Base-by-base conservation (phyloP, 2,329 filamentous ascomycete genomes). In the Leptoxyphium fumago region DNA sequence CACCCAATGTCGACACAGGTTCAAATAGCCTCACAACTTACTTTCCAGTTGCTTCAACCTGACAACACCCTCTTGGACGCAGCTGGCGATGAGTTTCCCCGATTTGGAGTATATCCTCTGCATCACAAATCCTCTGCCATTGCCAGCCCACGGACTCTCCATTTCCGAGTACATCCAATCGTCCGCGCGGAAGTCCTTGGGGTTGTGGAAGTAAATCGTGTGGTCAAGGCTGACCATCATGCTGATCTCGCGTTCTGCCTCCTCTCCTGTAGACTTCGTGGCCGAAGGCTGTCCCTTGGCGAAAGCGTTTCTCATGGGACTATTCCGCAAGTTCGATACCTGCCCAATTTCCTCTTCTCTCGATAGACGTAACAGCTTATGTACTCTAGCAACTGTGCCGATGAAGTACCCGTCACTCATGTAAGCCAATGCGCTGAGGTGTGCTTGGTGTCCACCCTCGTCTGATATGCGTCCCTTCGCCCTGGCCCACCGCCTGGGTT, bases 331-430 rank as follows among this genome's bases (percentile, higher is more conserved):
- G 7, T 26, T 26, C 21, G 21, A 26, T 3, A 26, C 21, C 46
- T 75, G 61, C 11, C 63, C 58, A n/a, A 72, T 68, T n/a, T 78
- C 67, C 30, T 75, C 69, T 44, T 72, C 61, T 43, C 69, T 64
- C 9, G 15, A 13, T 48, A 70, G 60, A 11, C 84, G 73, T 74
- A 83, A 88, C 30, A 95, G 72, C 45, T 77, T 74, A 63, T 95
- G 88, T 44, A 88, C 80, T 15, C 85, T 77, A 26, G 80, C 72
- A 7, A 95, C 77, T 2, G 88, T 95, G 34, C 84, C 88, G 61
- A 96, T 88, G 65, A 98, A 96, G 67, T 84, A 91, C 58, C 76
- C 83, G 65, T 96, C 89, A 21, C 80, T 85, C 69, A 96, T 84
- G 67, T 96, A 98, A 18, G 89, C 89, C 48, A 98, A 71, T 8